These are phyloP conservation scores for Fomitopsis pulvina DNA, from an alignment of 768 basidiomycete genomes.

Conservation along the genomic window DNA sequence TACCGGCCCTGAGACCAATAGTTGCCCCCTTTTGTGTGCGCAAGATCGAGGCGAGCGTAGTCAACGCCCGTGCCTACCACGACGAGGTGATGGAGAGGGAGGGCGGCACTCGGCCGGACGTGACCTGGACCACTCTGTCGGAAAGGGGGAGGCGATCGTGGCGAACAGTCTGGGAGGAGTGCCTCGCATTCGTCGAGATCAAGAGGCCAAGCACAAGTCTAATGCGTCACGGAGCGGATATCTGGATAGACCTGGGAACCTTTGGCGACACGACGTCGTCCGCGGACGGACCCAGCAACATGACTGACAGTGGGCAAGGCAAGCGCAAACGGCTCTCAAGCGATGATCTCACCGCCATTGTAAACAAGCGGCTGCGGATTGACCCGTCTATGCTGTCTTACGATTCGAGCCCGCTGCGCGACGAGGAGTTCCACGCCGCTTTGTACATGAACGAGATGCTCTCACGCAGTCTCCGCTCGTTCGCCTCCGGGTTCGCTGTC, in stretches of 20 bases:
- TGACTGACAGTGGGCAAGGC: background rate
- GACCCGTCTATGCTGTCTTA: background rate
- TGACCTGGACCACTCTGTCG: background rate
- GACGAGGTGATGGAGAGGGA: background rate
- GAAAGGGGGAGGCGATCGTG: background rate
- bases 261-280: background rate
- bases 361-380: background rate
- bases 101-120: background rate
- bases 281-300: no score
- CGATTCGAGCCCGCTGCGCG: background rate
- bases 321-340: background rate
- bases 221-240: background rate
- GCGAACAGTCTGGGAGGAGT: background rate
- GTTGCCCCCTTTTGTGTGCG: background rate
- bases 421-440: background rate
- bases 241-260: background rate
- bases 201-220: background rate
- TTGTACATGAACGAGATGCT: constrained; percentile 1
- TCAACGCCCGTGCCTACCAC: background rate
- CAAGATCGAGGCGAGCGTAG: background rate
- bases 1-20: background rate
- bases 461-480: background rate
- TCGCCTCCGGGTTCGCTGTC: constrained; percentile 18
- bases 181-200: background rate
- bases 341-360: background rate